Evolutionary conservation across 2,329 filamentous ascomycete species (phyloP), one percentile per base, ranked within the genome.

Genomic region (Nigrospora osmanthi): DNA sequence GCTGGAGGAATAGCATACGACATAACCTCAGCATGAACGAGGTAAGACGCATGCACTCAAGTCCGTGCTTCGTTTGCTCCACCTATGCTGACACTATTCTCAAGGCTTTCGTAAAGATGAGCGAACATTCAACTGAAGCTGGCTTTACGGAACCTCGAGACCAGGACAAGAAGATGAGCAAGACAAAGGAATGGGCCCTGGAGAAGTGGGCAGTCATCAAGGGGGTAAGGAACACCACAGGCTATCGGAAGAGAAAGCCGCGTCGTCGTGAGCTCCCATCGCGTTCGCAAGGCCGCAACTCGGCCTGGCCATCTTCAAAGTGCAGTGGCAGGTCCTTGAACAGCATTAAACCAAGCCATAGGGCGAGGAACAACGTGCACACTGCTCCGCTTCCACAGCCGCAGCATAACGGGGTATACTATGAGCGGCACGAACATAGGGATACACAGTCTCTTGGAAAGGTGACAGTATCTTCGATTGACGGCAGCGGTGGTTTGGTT

Each of bases 21-120:
- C 91, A 97, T 63, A 97, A 97, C 55, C 71, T 97, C 9, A 95
- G 89, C 40, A 96, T 97, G 90, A 97, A 97, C 56, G 76, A 77
- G 48, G 91, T 96, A 79, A 23, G 19, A 23, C 19, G 19, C 19
- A 23, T 23, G 19, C 19, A 23, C 19, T 23, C 19, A 23, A 23
- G 19, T 23, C 19, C 19, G 19, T 23, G 19, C 19, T 23, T 23
- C 19, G 19, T 23, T 23, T 23, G 19, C 19, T 23, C 19, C 19
- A 23, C 19, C 19, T 23, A 23, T 23, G 19, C 19, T 23, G 19
- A 23, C 19, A 23, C 6, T 23, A 23, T 23, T 23, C 19, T 23
- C 19, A 23, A 23, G 19, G 19, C 19, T 23, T 23, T 23, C 19
- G 19, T 23, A 23, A 23, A 23, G 19, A 23, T 23, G 19, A 23